Conservation (phyloP, 305 asterid genomes). For the Rubia peregrina region DNA sequence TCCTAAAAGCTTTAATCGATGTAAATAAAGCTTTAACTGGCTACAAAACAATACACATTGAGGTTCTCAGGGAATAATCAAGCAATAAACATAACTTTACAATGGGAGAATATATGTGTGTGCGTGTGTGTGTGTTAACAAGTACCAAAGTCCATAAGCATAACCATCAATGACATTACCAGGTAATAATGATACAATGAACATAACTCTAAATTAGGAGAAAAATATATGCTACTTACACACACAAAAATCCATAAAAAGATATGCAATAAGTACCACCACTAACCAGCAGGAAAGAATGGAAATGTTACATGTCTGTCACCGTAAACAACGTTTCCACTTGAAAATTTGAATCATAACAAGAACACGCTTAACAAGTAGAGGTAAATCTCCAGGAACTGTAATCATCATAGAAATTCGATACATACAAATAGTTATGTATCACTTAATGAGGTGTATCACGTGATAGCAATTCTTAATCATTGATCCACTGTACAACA, state of each 20-base stretch:
- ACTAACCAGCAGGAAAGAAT: background rate
- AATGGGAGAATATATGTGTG: background rate
- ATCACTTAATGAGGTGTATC: background rate
- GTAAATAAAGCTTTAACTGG: background rate
- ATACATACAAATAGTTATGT: background rate
- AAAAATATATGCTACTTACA: background rate
- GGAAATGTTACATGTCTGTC: background rate
- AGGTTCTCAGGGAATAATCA: background rate
- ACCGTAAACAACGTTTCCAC: background rate
- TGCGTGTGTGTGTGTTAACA: no score
- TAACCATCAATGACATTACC: background rate
- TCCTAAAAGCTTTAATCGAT: background rate
- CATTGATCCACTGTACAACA: background rate
- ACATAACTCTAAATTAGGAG: background rate
- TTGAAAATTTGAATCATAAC: background rate
- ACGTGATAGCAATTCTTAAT: background rate
- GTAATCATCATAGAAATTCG: background rate
- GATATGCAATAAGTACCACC: conserved; percentile 2
- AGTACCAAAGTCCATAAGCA: background rate
- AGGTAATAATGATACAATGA: background rate
- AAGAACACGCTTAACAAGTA: background rate
- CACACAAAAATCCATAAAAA: background rate
- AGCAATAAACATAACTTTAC: background rate
- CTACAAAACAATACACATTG: background rate
- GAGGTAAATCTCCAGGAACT: background rate